These are phyloP conservation scores for Annulohypoxylon nitens DNA, from an alignment of 495 filamentous ascomycete genomes.

Conservation along the genomic window DNA sequence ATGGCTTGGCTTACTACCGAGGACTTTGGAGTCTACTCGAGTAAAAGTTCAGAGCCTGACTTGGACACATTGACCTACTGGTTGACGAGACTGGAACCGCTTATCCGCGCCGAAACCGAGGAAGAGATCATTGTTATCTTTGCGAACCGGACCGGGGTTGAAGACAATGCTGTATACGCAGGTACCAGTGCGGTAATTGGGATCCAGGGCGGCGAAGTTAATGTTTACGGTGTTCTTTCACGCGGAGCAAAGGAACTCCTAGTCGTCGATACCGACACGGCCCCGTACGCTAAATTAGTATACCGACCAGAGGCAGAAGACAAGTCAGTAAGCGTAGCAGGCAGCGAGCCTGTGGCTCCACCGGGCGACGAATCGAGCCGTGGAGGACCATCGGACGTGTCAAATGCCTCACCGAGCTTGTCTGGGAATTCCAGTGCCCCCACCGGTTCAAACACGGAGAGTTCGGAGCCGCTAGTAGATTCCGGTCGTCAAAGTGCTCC, in stretches of 20 bases:
- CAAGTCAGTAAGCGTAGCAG: constrained; percentile 11
- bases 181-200: constrained; percentile 88
- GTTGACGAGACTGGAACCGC: constrained; percentile 83
- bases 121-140: constrained; percentile 82
- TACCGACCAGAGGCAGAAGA: constrained; percentile 44
- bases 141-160: constrained; percentile 82
- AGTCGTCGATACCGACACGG: constrained; percentile 68
- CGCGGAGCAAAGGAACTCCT: constrained; percentile 74
- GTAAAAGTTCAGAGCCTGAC: constrained; percentile 71
- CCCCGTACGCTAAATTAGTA: constrained; percentile 46
- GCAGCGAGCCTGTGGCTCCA: constrained; percentile 18
- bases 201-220: constrained; percentile 74
- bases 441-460: background rate
- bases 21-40: constrained; percentile 59
- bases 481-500: constrained; percentile 10
- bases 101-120: constrained; percentile 69
- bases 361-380: constrained; percentile 12
- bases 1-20: constrained; percentile 89
- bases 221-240: constrained; percentile 76
- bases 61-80: constrained; percentile 89
- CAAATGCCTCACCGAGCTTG: constrained; percentile 3
- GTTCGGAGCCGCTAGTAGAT: background rate
- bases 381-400: constrained; percentile 2
- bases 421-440: background rate
- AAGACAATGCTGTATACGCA: constrained; percentile 78